Base-by-base conservation (phyloP, 495 filamentous ascomycete species). In the Viridothelium virens region DNA sequence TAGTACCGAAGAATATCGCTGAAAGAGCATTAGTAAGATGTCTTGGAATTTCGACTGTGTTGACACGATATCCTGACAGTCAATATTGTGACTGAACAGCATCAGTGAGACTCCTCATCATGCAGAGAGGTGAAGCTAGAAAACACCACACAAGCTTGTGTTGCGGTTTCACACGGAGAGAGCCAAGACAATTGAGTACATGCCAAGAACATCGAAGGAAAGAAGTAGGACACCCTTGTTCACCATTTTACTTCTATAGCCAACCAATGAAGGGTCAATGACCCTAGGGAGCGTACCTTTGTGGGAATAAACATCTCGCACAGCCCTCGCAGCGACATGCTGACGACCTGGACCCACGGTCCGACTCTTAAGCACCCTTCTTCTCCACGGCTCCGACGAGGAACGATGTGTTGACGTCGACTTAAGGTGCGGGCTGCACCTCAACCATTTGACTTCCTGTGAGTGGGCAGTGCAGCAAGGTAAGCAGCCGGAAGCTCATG, bases 281-380 rank as follows among this genome's bases (percentile, higher is more conserved):
- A 41, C 14, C 10, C 3, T n/a, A 33, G 5, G 37, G 10, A 11
- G 25, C 61, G n/a, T 11, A 63, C 61, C 61, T 63, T 63, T 41
- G 61, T 63, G 38, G 61, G 61, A 25, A 47, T 63, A 33, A 41
- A 63, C 61, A 63, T 63, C 34, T 63, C 61, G 38, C 38, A 11
- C 5, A 41, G n/a, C 14, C 25, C 34, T 47, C 14, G 14, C 3
- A 63, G 37, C 37, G 37, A 31, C 61, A 63, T 63, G 18, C 5
- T 59, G 33, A 34, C 53, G 31, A 18, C 7, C 31, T 59, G 53
- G 31, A 14, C 31, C 53, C 31, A 59, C 53, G 11, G 53, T 2
- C 53, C 53, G 31, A 59, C 6, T 59, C 53, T 59, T 59, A 59
- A 3, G 53, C 5, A 10, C 5, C 18, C 25, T 59, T 9, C 31